Evolutionary conservation across 495 filamentous ascomycete species (phyloP), one percentile per base, ranked within the genome.

Genomic region (Aspergillus taichungensis): DNA sequence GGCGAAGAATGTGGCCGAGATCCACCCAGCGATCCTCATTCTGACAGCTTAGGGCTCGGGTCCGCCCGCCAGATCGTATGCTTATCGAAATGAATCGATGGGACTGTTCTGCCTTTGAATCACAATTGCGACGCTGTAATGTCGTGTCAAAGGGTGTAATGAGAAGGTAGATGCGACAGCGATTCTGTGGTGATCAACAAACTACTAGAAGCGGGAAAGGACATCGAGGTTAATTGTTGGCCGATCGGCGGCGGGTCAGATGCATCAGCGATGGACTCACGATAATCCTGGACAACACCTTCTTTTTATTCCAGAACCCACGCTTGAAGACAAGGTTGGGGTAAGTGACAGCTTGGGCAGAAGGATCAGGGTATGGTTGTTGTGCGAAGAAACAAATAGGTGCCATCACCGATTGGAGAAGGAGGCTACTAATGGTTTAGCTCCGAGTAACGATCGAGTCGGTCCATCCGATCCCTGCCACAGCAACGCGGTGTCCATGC

Each of bases 21-120:
- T 61, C 59, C 62, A 66, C 57, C 60, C 56, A 7, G 59, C 54
- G 34, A 57, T 41, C 57, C 61, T 67, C 67, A 71, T 71, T 61
- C 53, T 68, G 40, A 46, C 46, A 45, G 18, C 42, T 40, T 50
- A 40, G 46, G 45, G 54, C 50, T 49, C 29, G 36, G n/a, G 36
- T 44, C 28, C 35, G 40, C 50, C 47, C 44, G 37, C 44, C 37
- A 32, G 30, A 43, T 29, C 29, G 32, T 13, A 11, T 36, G 30
- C 32, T 28, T 39, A 28, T 30, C 13, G 36, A 39, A 30, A 33
- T 18, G 9, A 8, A 39, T 11, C 13, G 3, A 13, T 11, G 30
- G 33, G 13, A 13, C 6, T 7, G 24, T 24, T 24, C 6, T 7
- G 24, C 4, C 4, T 24, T 24, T 4, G 18, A 24, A 24, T 1